Evolutionary conservation across 305 asterid species (phyloP).

Genomic region (Solanum hybrid): DNA sequence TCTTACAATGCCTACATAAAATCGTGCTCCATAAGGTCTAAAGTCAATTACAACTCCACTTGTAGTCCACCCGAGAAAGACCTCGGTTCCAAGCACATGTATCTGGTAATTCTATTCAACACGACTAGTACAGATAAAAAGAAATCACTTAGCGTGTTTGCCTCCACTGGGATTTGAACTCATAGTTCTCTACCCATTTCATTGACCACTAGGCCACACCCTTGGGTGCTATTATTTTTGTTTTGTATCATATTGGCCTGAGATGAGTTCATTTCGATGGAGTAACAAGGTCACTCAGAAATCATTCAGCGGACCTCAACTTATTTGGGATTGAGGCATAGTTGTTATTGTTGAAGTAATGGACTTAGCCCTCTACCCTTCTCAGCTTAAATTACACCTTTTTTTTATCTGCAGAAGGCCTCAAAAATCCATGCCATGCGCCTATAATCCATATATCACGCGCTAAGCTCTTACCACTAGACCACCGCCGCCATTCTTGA

Average conservation of each 20-base stretch:
- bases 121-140: too few species aligned
- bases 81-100: neutral
- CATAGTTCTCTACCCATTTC: neutral
- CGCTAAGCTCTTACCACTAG: neutral
- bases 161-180: neutral
- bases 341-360: neutral
- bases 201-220: neutral
- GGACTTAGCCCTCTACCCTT: too few species aligned
- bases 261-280: neutral
- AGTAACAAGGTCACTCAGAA: neutral
- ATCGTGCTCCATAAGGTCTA: neutral
- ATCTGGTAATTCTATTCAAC: too few species aligned
- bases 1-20: neutral
- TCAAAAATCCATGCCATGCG: neutral
- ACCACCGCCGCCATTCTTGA: neutral
- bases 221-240: neutral
- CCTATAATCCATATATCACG: neutral
- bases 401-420: neutral
- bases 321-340: neutral
- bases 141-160: too few species aligned
- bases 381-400: too few species aligned
- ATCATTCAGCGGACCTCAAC: neutral
- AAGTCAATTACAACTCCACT: neutral
- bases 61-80: neutral
- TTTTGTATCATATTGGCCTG: neutral